Conservation (phyloP, 2,329 filamentous ascomycete species). For the Dactylellina haptotyla region DNA sequence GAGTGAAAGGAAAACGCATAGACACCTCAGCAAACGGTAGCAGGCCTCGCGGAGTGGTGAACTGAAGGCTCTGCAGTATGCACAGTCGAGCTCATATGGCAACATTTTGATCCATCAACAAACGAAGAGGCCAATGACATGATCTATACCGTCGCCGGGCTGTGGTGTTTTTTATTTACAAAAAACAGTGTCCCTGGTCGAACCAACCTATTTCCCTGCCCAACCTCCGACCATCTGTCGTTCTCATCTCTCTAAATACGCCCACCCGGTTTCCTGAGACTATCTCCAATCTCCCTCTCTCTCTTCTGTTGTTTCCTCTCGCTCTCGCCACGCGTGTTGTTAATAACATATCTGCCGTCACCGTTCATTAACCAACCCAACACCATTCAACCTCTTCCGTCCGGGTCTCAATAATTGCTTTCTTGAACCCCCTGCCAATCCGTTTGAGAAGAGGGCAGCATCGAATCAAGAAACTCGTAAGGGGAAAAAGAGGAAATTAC, state of each 20-base stretch:
- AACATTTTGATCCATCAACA: constrained; percentile 45
- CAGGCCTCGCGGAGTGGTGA: constrained; percentile 25
- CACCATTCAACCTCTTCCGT: neutral
- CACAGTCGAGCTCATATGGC: constrained; percentile 49
- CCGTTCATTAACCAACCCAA: neutral
- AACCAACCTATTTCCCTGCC: constrained; percentile 14
- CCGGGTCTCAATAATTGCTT: constrained; percentile 26
- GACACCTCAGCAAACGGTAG: constrained; percentile 50
- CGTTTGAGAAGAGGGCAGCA: constrained; percentile 42
- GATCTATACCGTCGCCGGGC: constrained; percentile 4
- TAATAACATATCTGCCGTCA: too few species aligned
- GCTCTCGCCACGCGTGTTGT: too few species aligned
- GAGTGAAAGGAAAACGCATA: constrained; percentile 20
- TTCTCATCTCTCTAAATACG: too few species aligned
- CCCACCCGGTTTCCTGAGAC: too few species aligned
- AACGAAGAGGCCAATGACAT: constrained; percentile 28
- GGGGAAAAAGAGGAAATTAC: constrained; percentile 55
- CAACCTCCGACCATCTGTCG: neutral
- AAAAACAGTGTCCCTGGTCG: too few species aligned
- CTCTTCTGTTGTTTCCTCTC: too few species aligned
- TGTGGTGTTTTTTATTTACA: constrained; percentile 37
- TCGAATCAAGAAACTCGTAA: constrained; percentile 54
- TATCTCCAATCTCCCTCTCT: too few species aligned
- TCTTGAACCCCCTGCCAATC: constrained; percentile 51
- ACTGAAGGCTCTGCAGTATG: constrained; percentile 31